Conservation (phyloP, 2,329 filamentous ascomycete genomes). For the Beauveria scarabaeidicola region DNA sequence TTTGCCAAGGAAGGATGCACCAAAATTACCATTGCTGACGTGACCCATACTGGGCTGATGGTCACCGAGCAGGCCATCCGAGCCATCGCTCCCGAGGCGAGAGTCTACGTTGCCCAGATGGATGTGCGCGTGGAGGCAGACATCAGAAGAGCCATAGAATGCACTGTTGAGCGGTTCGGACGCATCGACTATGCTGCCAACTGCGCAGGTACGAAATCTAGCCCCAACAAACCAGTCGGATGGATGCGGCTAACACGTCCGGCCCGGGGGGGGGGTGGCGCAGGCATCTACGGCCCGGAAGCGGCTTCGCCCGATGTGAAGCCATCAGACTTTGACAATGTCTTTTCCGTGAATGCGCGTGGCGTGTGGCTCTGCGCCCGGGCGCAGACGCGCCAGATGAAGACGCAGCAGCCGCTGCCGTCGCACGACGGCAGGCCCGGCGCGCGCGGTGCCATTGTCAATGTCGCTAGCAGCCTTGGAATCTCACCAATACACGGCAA, state of each 20-base stretch:
- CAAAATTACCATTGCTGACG: conserved; percentile 33
- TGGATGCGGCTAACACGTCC: neutral
- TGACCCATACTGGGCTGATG: conserved; percentile 22
- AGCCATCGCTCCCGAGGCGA: conserved; percentile 19
- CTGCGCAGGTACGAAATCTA: conserved; percentile 26
- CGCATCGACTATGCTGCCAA: conserved; percentile 40
- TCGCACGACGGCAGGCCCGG: conserved; percentile 35
- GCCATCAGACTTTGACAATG: conserved; percentile 31
- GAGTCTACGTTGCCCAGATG: conserved; percentile 20
- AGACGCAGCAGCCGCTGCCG: conserved; percentile 31
- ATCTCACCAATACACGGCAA: conserved; percentile 33
- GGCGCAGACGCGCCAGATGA: conserved; percentile 34
- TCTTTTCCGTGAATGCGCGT: conserved; percentile 34
- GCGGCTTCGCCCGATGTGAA: conserved; percentile 27
- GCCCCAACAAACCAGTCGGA: neutral
- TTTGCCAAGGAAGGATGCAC: conserved; percentile 36
- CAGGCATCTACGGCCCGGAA: conserved; percentile 30
- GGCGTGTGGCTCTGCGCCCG: conserved; percentile 37
- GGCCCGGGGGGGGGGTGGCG: too few relatives aligned
- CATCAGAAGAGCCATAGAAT: conserved; percentile 25
- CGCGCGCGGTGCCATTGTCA: conserved; percentile 34
- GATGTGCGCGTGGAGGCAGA: conserved; percentile 29
- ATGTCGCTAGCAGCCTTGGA: conserved; percentile 35
- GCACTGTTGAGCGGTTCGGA: conserved; percentile 25
- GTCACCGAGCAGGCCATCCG: conserved; percentile 25